Evolutionary conservation across 176 grass and related monocot genomes (phyloP).

Genomic region (Oryza brachyantha): DNA sequence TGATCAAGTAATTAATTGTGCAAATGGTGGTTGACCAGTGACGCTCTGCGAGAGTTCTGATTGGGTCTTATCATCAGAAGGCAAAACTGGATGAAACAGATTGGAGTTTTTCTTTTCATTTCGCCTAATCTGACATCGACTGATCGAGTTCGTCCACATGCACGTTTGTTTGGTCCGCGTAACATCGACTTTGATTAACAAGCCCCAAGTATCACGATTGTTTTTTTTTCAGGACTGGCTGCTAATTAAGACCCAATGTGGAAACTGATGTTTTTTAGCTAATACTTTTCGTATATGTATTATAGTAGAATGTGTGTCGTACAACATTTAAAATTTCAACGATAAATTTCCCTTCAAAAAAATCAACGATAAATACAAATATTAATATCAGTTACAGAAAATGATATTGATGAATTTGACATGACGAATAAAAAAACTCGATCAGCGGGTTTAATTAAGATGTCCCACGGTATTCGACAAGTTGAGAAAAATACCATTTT

Average conservation of each 20-base stretch:
- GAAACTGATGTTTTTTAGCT: background rate
- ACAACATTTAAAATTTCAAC: background rate
- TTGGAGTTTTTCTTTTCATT: too few species aligned
- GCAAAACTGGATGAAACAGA: background rate
- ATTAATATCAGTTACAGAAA: too few species aligned
- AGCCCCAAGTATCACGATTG: background rate
- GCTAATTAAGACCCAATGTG: background rate
- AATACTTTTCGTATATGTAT: too few species aligned
- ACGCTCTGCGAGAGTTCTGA: background rate
- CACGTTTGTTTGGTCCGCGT: background rate
- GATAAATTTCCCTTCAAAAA: too few species aligned
- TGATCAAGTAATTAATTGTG: background rate
- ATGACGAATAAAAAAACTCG: too few species aligned
- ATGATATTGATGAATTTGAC: too few species aligned
- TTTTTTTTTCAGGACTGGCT: background rate
- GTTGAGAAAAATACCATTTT: too few species aligned
- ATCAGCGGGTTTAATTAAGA: too few species aligned
- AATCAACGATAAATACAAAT: too few species aligned
- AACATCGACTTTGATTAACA: background rate
- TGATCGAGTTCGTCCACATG: background rate
- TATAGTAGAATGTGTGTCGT: too few species aligned
- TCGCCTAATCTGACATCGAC: background rate
- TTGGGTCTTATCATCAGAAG: background rate
- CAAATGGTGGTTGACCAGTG: slow-evolving; percentile 12
- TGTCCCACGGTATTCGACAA: too few species aligned